phyloP scores from a whole-genome alignment of 2,329 filamentous ascomycete genomes.

The Aaosphaeria pasadenensis region DNA sequence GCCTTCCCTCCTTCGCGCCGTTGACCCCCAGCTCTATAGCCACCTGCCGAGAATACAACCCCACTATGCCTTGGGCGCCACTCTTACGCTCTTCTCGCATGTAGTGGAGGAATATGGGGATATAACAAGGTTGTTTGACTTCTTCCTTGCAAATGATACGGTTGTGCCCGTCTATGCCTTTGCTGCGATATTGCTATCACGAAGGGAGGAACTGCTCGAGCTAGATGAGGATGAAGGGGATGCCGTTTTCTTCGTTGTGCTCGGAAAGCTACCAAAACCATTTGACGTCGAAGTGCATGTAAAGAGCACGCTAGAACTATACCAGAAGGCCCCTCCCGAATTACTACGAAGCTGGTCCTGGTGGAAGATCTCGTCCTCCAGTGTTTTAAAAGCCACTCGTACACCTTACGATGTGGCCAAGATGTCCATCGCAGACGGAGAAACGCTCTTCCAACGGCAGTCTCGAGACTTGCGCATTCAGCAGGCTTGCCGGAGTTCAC shows the following conservation, averaged over 20 bases:
- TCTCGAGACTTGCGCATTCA: conserved; percentile 66
- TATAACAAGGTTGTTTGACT: conserved; percentile 90
- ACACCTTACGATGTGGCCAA: conserved; percentile 47
- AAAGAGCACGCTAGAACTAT: conserved; percentile 60
- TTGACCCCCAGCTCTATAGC: conserved; percentile 67
- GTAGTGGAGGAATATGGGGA: conserved; percentile 87
- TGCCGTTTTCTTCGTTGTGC: conserved; percentile 76
- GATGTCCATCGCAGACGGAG: conserved; percentile 65
- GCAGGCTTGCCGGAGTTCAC: conserved; percentile 55
- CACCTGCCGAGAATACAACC: conserved; percentile 80
- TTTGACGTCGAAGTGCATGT: conserved; percentile 80
- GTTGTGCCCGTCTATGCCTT: conserved; percentile 89
- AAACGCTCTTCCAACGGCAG: conserved; percentile 67
- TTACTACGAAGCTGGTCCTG: conserved; percentile 63
- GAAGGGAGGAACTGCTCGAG: conserved; percentile 80
- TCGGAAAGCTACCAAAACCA: conserved; percentile 80
- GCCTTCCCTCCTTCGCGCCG: conserved; percentile 71
- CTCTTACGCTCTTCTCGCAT: conserved; percentile 93
- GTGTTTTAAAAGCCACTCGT: conserved; percentile 81
- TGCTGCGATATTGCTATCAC: conserved; percentile 69
- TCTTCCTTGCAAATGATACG: conserved; percentile 82
- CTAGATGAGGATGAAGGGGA: conserved; percentile 74
- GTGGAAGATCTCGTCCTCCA: conserved; percentile 68
- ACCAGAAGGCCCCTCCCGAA: conserved; percentile 67
- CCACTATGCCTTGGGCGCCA: conserved; percentile 91